Percentiles rank a stretch among this genome's conserved stretches.
Conservation (phyloP, 2,329 filamentous ascomycete species). For the Pseudocercospora crystallina region DNA sequence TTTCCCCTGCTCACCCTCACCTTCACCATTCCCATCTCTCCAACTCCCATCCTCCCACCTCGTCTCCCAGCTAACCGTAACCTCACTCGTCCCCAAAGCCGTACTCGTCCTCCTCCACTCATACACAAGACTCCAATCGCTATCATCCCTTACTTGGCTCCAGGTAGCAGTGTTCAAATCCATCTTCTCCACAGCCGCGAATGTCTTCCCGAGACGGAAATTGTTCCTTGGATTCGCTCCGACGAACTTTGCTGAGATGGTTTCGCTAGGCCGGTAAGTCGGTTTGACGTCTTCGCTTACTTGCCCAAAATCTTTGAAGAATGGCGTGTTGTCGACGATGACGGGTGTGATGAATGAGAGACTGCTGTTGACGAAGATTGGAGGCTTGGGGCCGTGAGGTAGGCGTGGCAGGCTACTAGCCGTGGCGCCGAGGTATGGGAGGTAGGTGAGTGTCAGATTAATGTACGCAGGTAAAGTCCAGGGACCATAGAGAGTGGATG, state of each 20-base stretch:
- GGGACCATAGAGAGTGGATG: constrained; percentile 82
- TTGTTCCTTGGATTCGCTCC: constrained; percentile 91
- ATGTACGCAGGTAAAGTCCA: constrained; percentile 84
- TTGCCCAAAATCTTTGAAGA: constrained; percentile 69
- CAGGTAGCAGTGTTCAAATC: constrained; percentile 52
- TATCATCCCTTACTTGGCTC: constrained; percentile 68
- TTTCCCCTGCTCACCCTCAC: constrained; percentile 37
- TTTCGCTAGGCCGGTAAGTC: constrained; percentile 54
- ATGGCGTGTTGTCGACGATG: constrained; percentile 66
- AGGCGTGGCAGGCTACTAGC: constrained; percentile 36
- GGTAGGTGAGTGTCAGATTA: constrained; percentile 73
- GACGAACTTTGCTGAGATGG: constrained; percentile 69
- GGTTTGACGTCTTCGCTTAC: constrained; percentile 58
- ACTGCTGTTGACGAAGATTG: constrained; percentile 74
- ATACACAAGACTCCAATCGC: constrained; percentile 81
- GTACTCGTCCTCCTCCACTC: constrained; percentile 73
- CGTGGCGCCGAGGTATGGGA: constrained; percentile 61
- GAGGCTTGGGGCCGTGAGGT: constrained; percentile 61
- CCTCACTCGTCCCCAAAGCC: constrained; percentile 73
- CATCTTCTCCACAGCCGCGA: constrained; percentile 70
- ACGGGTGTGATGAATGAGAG: constrained; percentile 80
- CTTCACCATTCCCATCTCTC: constrained; percentile 3
- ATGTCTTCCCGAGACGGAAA: constrained; percentile 74
- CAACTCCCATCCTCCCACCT: constrained; percentile 47
- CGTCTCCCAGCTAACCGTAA: constrained; percentile 77